Base-by-base conservation (phyloP, 177 flowering plant species). In the Vitis hybrid region DNA sequence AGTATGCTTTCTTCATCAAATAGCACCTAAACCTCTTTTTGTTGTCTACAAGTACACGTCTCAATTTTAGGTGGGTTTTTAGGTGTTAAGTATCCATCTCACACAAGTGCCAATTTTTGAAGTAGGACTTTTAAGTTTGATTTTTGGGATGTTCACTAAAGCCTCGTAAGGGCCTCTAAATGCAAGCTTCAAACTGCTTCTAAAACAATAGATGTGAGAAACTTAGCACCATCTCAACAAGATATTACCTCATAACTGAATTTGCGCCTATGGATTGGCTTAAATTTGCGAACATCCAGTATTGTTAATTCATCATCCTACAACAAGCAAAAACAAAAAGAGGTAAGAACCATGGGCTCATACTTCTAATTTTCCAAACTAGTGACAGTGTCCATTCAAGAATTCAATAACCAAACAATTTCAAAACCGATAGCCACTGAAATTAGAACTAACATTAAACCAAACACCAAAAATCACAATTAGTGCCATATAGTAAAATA, bases 291-390 rank as follows among this genome's bases (percentile, higher is more conserved):
- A 73, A 95, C 99, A 88, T 95, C 99, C 90, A 95, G 71, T 70
- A 93, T 90, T 53, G 99, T 93, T 50, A 95, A 79, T 76, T 95
- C 99, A 81, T 95, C 99, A 82, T 95, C 99, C 99, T 95, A 72
- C 79, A 76, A 45, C 9, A 50, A 16, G 39, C 6, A 51, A 15
- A 1, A 71, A 45, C 34, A 68, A 15, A 75, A 14, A 55, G 31
- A 31, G 48, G 1, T 29, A 2, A 50, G 26, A 71, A 19, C 55
- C 20, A 10, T 22, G 22, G 53, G 6, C 52, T 19, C 26, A 60
- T n/a, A 60, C 15, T 48, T 26, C 14, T 51, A 6, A 18, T 48
- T 14, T n/a, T 31, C 12, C 12, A 61, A 58, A 20, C 50, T 48
- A 22, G 62, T 57, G 29, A 26, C 29, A 26, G 29, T 26, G 29